Evolutionary conservation across 139 green algal species (phyloP).

Genomic region (Haematococcus lacustris): DNA sequence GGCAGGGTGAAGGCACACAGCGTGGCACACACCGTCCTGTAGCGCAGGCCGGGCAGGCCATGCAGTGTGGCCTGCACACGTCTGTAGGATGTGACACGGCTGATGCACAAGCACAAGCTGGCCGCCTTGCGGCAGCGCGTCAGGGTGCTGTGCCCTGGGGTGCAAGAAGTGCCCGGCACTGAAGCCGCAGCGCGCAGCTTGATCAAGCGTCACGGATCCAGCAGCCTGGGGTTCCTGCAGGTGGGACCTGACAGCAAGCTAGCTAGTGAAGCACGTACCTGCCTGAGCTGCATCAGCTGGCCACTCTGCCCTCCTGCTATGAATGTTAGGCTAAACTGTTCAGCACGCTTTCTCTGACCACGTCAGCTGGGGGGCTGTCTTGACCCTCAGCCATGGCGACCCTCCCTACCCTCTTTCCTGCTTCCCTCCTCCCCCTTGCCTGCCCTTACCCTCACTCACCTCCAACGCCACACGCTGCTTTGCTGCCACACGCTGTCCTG

Average conservation of each 20-base stretch:
- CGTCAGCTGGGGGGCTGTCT: no score
- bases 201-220: background rate
- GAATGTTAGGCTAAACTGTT: background rate
- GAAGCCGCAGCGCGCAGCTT: background rate
- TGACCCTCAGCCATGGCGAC: no score
- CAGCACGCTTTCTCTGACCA: background rate
- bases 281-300: background rate
- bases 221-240: background rate
- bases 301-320: background rate
- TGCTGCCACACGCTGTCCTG: background rate
- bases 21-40: no score
- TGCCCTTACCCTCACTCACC: no score
- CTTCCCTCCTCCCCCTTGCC: no score
- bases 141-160: background rate
- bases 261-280: background rate
- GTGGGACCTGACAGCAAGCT: background rate
- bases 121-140: background rate
- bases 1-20: no score
- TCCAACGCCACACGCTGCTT: background rate
- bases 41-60: no score
- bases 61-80: no score
- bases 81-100: no score
- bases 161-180: background rate
- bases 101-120: no score
- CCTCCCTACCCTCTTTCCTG: no score